Evolutionary conservation across 768 basidiomycete genomes (phyloP), one percentile per base, ranked within the genome.

Genomic region (Naganishia friedmannii): DNA sequence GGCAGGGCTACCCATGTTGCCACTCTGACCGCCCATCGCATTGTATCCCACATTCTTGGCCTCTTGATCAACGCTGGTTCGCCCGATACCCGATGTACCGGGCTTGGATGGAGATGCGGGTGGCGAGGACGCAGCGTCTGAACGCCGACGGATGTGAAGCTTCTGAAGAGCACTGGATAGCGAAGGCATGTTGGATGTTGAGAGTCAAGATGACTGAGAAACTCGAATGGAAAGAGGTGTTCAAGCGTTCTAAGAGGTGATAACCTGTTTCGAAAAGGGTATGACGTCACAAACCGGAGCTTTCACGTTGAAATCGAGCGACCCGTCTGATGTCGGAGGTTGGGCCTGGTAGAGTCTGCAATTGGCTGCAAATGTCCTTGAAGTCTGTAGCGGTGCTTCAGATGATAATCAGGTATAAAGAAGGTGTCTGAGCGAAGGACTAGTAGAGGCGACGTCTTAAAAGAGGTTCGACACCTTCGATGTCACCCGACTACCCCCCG

Each of bases 141-240:
- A 66, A 13, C 54, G 31, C 34, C 70, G 66, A 29, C 71, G 58
- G 31, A 74, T 37, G 15, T 71, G 63, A 15, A 72, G 71, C 54
- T 74, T 74, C 23, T 66, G 45, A 2, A 74, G 68, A 10, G 70
- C 69, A 26, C 42, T 28, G 17, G 73, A 72, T 31, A 74, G 37
- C 19, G 58, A 65, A 19, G 73, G 70, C 73, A 74, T 74, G 60
- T 3, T 21, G n/a, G 48, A 9, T 70, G 51, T 48, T 34, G 21
- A 39, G 8, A 23, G 19, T 60, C 34, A 3, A 37, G 29, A 31
- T 53, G 28, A 26, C 6, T n/a, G 31, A 29, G 26, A 13, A 51
- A 19, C 28, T 45, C n/a, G 51, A 48, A 26, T 51, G 21, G 53
- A n/a, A 48, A 46, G 19, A 31, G 29, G 29, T 2, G 26, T 31